Percentiles rank a stretch among this genome's conserved stretches.
These are phyloP conservation scores for Colletotrichum gloeosporioides DNA, from an alignment of 2,329 filamentous ascomycete species.

Conservation along the genomic window DNA sequence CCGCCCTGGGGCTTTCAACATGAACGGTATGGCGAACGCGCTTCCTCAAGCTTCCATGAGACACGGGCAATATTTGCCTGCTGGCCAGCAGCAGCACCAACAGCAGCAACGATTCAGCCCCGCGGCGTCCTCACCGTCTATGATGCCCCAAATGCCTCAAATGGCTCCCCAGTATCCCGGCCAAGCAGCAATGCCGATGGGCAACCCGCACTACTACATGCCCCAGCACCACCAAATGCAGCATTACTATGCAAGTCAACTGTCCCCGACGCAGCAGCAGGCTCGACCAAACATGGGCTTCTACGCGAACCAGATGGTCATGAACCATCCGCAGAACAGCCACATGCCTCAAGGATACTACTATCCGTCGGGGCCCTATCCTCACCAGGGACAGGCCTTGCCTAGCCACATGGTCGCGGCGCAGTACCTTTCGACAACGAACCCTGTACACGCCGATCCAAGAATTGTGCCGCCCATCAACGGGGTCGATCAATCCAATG, in stretches of 20 bases:
- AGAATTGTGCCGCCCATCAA: conserved; percentile 24
- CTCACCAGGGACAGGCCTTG: conserved; percentile 33
- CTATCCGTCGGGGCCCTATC: conserved; percentile 46
- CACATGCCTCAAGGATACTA: conserved; percentile 45
- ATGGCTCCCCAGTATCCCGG: conserved; percentile 44
- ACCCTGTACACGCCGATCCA: conserved; percentile 27
- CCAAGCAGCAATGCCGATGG: conserved; percentile 41
- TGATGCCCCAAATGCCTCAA: conserved; percentile 42
- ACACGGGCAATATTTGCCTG: conserved; percentile 40
- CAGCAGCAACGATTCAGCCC: conserved; percentile 35
- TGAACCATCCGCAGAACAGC: conserved; percentile 42
- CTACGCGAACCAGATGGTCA: conserved; percentile 48
- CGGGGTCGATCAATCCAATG: conserved; percentile 14
- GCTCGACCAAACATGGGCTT: conserved; percentile 43
- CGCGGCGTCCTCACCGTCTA: conserved; percentile 35
- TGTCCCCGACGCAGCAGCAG: conserved; percentile 41
- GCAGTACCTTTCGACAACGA: conserved; percentile 37
- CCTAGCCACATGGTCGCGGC: conserved; percentile 37
- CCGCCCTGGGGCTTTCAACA: conserved; percentile 48
- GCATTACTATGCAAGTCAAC: conserved; percentile 48
- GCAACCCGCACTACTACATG: conserved; percentile 52
- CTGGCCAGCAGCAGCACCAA: conserved; percentile 37
- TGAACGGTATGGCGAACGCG: conserved; percentile 48
- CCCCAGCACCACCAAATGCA: conserved; percentile 47
- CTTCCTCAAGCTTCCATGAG: conserved; percentile 48